Percentiles rank a stretch among this genome's conserved stretches.
These are phyloP conservation scores for Globisporangium uncinulatum DNA, from an alignment of 352 stramenopile species.

Conservation along the genomic window DNA sequence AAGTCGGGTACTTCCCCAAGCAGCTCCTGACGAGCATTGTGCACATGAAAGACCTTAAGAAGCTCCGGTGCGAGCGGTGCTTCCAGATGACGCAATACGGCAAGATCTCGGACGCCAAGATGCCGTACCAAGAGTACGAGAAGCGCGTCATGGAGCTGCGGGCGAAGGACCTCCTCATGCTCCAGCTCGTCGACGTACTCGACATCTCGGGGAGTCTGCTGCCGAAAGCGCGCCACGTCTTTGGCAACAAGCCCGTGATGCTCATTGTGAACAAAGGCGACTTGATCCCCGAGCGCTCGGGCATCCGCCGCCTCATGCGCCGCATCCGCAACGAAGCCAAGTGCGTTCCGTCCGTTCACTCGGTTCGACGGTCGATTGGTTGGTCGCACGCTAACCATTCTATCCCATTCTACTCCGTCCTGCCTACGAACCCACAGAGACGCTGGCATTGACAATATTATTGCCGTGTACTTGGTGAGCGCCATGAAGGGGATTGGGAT, in stretches of 20 bases:
- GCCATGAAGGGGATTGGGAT: conserved; percentile 85
- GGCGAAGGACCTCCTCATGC: conserved; percentile 85
- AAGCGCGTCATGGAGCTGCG: conserved; percentile 81
- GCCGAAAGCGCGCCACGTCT: conserved; percentile 77
- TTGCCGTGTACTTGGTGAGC: conserved; percentile 76
- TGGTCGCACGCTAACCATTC: neutral
- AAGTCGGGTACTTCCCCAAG: conserved; percentile 68
- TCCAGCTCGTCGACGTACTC: conserved; percentile 91
- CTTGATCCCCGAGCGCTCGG: conserved; percentile 81
- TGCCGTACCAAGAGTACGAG: conserved; percentile 86
- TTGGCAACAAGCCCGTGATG: conserved; percentile 88
- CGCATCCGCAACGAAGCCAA: conserved; percentile 74
- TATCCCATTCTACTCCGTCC: neutral
- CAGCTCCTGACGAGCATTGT: conserved; percentile 54
- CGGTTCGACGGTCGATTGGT: neutral
- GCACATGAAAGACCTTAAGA: conserved; percentile 67
- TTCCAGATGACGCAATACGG: conserved; percentile 86
- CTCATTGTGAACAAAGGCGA: conserved; percentile 91
- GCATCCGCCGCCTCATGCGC: conserved; percentile 71
- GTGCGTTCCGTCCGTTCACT: conserved; percentile 19
- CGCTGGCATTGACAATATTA: conserved; percentile 72
- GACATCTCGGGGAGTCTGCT: conserved; percentile 88
- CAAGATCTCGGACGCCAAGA: conserved; percentile 79
- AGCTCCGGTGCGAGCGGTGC: conserved; percentile 80
- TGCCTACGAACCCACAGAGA: conserved; percentile 18